Conservation (phyloP, 257 asterid genomes). For the Lycium ferocissimum region DNA sequence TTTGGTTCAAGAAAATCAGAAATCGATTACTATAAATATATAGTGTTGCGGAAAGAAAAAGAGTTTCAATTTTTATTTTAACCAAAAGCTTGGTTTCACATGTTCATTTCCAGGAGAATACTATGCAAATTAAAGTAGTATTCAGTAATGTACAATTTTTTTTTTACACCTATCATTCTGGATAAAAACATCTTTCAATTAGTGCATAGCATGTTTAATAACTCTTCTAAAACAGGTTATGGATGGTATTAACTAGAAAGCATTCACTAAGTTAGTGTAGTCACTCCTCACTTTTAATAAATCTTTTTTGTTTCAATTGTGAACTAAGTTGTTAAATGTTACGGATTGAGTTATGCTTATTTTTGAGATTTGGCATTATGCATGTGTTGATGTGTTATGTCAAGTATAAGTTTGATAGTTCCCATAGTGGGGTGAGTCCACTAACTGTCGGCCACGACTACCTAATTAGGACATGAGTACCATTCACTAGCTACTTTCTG, state of each 20-base stretch:
- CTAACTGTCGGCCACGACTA: background rate
- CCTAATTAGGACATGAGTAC: background rate
- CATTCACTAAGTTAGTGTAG: background rate
- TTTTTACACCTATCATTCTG: background rate
- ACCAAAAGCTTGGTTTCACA: too few species aligned
- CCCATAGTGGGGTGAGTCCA: background rate
- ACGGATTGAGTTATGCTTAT: background rate
- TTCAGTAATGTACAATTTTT: too few species aligned
- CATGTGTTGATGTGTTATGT: too few species aligned
- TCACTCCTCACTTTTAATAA: too few species aligned
- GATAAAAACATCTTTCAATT: background rate
- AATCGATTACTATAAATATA: too few species aligned
- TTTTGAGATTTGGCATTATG: background rate
- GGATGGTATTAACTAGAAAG: too few species aligned
- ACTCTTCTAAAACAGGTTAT: background rate
- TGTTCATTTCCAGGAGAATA: too few species aligned
- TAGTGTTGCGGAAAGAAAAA: background rate
- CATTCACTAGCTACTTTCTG: background rate
- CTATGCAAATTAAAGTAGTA: too few species aligned
- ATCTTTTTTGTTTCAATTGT: too few species aligned
- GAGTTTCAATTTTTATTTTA: background rate
- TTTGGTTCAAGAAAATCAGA: background rate
- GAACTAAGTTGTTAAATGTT: too few species aligned
- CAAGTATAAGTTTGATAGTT: background rate
- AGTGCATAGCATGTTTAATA: background rate